Evolutionary conservation across 83 land plant genomes (phyloP).

Genomic region (Thuja plicata): DNA sequence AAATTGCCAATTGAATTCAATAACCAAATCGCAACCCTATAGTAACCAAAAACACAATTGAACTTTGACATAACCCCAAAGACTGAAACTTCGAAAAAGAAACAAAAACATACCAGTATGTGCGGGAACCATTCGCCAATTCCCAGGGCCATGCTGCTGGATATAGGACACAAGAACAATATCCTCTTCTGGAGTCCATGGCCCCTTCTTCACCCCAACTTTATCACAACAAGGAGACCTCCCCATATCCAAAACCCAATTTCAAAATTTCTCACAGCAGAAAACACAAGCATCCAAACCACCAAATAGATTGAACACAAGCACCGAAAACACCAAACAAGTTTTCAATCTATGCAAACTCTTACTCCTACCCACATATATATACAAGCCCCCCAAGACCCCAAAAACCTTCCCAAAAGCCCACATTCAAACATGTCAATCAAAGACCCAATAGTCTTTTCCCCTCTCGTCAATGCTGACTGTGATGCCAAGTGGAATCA

Average conservation of each 20-base stretch:
- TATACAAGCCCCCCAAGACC: background rate
- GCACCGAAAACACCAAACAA: background rate
- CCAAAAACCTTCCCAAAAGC: background rate
- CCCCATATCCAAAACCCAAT: slow-evolving; percentile 22
- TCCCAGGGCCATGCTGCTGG: slow-evolving; percentile 67
- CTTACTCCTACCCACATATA: background rate
- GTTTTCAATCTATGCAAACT: too few relatives aligned
- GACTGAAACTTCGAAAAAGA: background rate
- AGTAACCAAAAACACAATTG: background rate
- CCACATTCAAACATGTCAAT: background rate
- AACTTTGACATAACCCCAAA: too few relatives aligned
- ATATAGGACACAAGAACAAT: slow-evolving; percentile 40
- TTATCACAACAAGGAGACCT: slow-evolving; percentile 52
- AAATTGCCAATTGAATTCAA: too few relatives aligned
- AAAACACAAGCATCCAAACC: too few relatives aligned
- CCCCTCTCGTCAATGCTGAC: background rate
- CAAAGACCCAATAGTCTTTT: background rate
- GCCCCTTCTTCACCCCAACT: slow-evolving; percentile 47
- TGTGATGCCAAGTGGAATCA: background rate
- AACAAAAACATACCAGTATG: slow-evolving; percentile 39
- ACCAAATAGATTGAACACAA: background rate
- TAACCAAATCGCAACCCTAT: too few relatives aligned
- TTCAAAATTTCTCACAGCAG: background rate
- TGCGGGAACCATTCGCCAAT: slow-evolving; percentile 64
- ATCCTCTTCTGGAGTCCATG: slow-evolving; percentile 57